A percentile compares a stretch with the other conserved stretches of the same genome.
phyloP scores from a whole-genome alignment of 768 basidiomycete species.

The Roridomyces roridus region DNA sequence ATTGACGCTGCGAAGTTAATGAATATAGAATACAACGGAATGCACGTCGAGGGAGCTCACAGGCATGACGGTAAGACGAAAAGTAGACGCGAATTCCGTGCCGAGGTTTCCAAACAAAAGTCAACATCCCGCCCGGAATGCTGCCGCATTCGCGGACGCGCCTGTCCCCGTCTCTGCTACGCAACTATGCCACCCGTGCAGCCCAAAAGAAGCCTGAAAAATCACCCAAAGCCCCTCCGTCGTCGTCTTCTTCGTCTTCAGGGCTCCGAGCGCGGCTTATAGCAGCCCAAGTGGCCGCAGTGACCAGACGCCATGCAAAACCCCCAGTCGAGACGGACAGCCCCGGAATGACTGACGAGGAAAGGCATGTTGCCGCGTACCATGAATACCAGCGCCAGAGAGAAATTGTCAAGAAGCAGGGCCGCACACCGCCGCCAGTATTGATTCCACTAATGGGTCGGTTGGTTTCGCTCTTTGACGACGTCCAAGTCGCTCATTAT shows the following conservation, averaged over 20 bases:
- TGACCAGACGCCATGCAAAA: too few relatives aligned
- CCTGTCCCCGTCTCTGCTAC: conserved; percentile 3
- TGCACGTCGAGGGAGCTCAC: not conserved
- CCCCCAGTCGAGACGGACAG: not conserved
- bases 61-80: not conserved
- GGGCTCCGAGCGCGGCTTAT: too few relatives aligned
- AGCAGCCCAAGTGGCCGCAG: too few relatives aligned
- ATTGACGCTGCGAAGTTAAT: conserved; percentile 62
- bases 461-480: not conserved
- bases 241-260: too few relatives aligned
- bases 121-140: conserved; percentile 7
- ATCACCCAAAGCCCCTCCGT: not conserved
- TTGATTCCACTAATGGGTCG: conserved; percentile 9
- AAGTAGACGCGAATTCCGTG: not conserved
- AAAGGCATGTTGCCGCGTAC: not conserved
- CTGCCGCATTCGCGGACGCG: conserved; percentile 1
- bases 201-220: not conserved
- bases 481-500: not conserved
- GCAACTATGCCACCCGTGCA: conserved; percentile 14
- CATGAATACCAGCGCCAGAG: not conserved
- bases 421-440: not conserved
- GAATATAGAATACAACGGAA: not conserved
- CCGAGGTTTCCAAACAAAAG: not conserved
- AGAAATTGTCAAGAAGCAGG: not conserved
- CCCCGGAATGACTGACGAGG: not conserved